A percentile compares a stretch with the other conserved stretches of the same genome.
Evolutionary conservation across 179 eudicot species (phyloP).

Genomic region (Heliamphora ciliata): DNA sequence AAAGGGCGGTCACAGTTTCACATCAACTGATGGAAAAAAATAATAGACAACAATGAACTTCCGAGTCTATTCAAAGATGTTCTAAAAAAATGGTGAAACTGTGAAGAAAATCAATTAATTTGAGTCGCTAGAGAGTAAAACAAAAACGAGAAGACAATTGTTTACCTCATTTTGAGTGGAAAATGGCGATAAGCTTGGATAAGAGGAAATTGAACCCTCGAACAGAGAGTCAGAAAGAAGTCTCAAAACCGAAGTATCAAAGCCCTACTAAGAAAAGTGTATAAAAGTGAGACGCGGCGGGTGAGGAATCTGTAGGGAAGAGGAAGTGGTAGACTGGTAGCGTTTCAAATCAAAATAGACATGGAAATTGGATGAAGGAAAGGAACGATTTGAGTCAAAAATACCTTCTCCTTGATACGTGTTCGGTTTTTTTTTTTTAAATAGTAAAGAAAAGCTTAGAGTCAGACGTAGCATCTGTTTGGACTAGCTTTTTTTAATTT

Average conservation of each 20-base stretch:
- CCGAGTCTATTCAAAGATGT: neutral
- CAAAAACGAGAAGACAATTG: neutral
- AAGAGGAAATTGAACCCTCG: neutral
- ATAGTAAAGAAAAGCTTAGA: no score
- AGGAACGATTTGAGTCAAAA: no score
- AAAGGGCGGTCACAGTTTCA: neutral
- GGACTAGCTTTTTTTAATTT: no score
- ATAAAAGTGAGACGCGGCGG: neutral
- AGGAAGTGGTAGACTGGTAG: no score
- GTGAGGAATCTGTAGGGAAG: neutral
- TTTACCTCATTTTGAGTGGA: slow-evolving; percentile 9
- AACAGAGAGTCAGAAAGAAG: neutral
- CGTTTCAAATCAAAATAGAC: no score
- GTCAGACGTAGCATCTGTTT: no score
- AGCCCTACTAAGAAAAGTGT: neutral
- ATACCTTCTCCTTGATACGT: no score
- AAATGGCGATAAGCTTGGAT: neutral
- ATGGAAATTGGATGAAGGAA: no score
- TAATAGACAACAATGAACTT: neutral
- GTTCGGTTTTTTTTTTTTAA: no score
- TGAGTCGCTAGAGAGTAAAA: neutral
- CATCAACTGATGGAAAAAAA: neutral
- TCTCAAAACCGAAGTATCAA: neutral
- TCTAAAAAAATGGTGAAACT: neutral
- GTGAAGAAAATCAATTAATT: neutral